Evolutionary conservation across 768 basidiomycete species (phyloP), one percentile per base, ranked within the genome.

Genomic region (Termitomyces sp.): DNA sequence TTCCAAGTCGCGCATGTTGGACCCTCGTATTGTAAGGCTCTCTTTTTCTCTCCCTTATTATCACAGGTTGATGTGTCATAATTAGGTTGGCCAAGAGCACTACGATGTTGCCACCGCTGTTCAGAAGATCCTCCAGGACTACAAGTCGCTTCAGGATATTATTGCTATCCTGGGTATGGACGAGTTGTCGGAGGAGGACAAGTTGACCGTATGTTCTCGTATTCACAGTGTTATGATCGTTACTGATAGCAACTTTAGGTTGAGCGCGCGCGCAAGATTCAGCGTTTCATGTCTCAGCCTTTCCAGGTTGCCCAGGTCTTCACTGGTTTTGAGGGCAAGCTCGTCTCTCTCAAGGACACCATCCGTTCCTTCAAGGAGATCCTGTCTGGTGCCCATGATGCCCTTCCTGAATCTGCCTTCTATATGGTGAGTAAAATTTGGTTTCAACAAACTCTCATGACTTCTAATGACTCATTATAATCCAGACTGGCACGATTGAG

Each of bases 101-200:
- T 98, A 98, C 78, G 86, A 94, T 45, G 88, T 96, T 69, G 97
- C 97, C 62, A 97, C 96, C 61, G 92, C 93, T 54, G 93, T 94
- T 62, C 95, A 96, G 83, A 96, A 97, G 84, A 96, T 97, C 71
- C 91, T 94, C 59, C 92, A 94, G 80, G 92, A 94, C 75, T 96
- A 96, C 85, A 94, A 94, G 81, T 93, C 92, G 29, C 86, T 96
- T 68, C 94, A 96, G 79, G 97, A 99, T 85, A 99, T 98, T 77
- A 98, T 99, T 82, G 97, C 97, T 72, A 99, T 99, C 81, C 80
- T 99, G 71, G 97, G 97, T 85, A 99, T 99, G 97, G 97, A 99
- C 74, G 97, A 99, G 78, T 88, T 99, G 84, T 98, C 96, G 17
- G 97, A 99, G 76, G 97, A 98, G 82, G 97, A 99, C 82, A 99